phyloP scores from a whole-genome alignment of 2,329 filamentous ascomycete species.

The Arthrobotrys pseudoclavata region DNA sequence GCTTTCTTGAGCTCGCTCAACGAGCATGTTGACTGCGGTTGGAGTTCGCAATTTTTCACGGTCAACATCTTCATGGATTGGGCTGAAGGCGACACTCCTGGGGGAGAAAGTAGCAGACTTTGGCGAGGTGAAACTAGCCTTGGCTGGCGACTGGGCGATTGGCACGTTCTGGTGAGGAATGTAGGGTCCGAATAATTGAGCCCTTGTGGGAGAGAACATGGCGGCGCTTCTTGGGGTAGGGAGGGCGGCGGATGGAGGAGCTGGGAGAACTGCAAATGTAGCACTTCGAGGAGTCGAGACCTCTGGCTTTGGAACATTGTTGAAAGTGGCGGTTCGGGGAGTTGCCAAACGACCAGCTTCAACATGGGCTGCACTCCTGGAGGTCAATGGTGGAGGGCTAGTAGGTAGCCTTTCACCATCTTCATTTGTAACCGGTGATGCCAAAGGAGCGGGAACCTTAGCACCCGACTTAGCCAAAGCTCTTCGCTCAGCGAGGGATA shows the following conservation, averaged over 20 bases:
- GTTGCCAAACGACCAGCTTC: constrained; percentile 57
- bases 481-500: constrained; percentile 59
- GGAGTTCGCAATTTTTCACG: constrained; percentile 56
- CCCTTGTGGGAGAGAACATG: constrained; percentile 56
- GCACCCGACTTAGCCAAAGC: constrained; percentile 49
- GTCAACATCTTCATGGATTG: constrained; percentile 60
- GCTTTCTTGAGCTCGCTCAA: constrained; percentile 56
- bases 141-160: constrained; percentile 41
- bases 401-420: constrained; percentile 39
- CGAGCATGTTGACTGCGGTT: constrained; percentile 60
- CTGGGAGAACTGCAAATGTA: constrained; percentile 48
- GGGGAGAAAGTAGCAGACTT: constrained; percentile 58
- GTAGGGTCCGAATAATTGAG: constrained; percentile 43
- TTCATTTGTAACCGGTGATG: constrained; percentile 35
- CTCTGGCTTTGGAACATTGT: constrained; percentile 49
- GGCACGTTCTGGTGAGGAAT: constrained; percentile 55
- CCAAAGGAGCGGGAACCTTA: constrained; percentile 47
- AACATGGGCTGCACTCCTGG: constrained; percentile 53
- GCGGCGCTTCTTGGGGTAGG: constrained; percentile 54
- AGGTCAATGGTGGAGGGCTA: constrained; percentile 56
- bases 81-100: constrained; percentile 55
- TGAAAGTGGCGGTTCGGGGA: constrained; percentile 56
- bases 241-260: constrained; percentile 26
- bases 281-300: constrained; percentile 54
- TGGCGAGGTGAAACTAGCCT: constrained; percentile 54